Evolutionary conservation across 352 stramenopile species (phyloP), one percentile per base, ranked within the genome.

Genomic region (Detonula confervacea): DNA sequence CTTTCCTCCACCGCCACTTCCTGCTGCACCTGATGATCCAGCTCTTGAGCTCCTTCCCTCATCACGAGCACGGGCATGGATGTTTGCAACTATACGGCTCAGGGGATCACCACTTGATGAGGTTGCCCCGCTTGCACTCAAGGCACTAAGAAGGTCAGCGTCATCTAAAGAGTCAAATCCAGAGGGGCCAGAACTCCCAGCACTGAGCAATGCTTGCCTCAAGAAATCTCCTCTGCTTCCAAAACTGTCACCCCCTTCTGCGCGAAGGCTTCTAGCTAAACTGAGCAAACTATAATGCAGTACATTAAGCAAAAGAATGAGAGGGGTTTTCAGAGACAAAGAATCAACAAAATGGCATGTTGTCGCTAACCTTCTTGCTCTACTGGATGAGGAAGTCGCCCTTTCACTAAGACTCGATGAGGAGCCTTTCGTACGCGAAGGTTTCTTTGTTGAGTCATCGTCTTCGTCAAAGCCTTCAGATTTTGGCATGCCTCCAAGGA

Each of bases 101-200:
- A 91, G 39, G 30, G 86, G 68, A 66, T 91, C 81, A 55, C 59
- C 80, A 57, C 69, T 51, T 18, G 60, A 70, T 52, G 65, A 68
- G 47, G 64, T 35, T 35, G 52, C 57, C 12, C 70, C 70, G 46
- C 49, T 64, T 39, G 52, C 64, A 33, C 78, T 83, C 37, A 90
- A 77, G 20, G 86, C 62, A 71, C 72, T 81, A 55, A 93, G 66
- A 47, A 93, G 54, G n/a, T 77, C 69, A 27, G 83, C 55, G 47
- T 85, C 73, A 33, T 92, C 84, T 1, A 92, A 65, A 56, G 71
- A 66, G 47, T 80, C 81, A 68, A 71, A 68, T 25, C 67, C 70
- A 54, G 63, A 79, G 27, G 75, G 20, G 62, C 55, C 71, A 83
- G 73, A 76, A 68, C 65, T 52, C 47, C 73, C 69, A 24, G 62